Evolutionary conservation across 2,329 filamentous ascomycete species (phyloP), one percentile per base, ranked within the genome.

Genomic region (Colletotrichum cereale): DNA sequence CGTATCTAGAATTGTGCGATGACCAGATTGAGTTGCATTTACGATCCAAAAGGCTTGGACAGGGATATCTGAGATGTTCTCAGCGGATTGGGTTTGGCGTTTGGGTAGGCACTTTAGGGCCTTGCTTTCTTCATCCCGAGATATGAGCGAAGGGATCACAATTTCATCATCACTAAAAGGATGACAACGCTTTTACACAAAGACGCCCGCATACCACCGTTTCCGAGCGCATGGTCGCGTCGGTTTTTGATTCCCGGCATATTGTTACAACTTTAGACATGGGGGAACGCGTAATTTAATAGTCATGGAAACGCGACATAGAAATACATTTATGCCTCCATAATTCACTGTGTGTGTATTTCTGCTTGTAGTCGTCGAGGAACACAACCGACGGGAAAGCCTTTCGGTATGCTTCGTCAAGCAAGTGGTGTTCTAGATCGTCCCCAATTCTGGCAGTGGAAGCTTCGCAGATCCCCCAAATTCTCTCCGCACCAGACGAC

Each of bases 311-410:
- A 67, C 53, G 68, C 65, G 52, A 71, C 26, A 62, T 52, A 66
- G 66, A 60, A 62, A 71, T 71, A 71, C 44, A 71, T 58, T 62
- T 68, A 63, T 71, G 60, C 68, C 64, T 71, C 56, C 60, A 55
- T 11, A 21, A 11, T 34, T 31, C 18, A 52, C 5, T 14, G 5
- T 52, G 21, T 14, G 5, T 52, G 21, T 14, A 18, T 12, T 12
- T 7, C 16, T 21, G 3, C 5, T 6, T 40, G 2, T 31, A 8
- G 18, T 14, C 8, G 2, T 36, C 2, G 8, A 5, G 11, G 8
- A 38, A 8, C 1, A 6, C 12, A 24, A 10, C n/a, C 3, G 7
- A n/a, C 7, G 58, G 16, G 14, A 24, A 18, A 8, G 31, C n/a
- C n/a, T 36, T 36, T 18, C 44, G 34, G 34, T n/a, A 47, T 62